phyloP scores from a whole-genome alignment of 2,329 filamentous ascomycete species.

The Aureobasidium sp. region DNA sequence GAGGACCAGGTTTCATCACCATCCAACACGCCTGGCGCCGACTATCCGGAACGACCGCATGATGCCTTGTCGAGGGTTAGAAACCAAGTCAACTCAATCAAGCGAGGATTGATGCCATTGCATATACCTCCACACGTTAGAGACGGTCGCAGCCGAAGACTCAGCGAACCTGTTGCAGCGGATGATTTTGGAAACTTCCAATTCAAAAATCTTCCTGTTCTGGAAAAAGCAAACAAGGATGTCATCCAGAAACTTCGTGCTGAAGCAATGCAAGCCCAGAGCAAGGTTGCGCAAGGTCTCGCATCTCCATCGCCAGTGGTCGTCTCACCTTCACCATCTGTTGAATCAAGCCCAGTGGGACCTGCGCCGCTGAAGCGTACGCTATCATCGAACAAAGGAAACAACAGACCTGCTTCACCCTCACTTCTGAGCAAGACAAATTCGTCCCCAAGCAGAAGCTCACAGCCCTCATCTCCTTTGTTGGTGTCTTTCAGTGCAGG shows the following conservation, averaged over 20 bases:
- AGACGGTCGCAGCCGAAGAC: constrained; percentile 75
- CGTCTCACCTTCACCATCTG: constrained; percentile 52
- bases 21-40: constrained; percentile 58
- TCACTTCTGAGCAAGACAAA: constrained; percentile 71
- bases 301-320: constrained; percentile 31
- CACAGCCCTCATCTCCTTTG: constrained; percentile 80
- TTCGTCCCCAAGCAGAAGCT: constrained; percentile 80
- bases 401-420: constrained; percentile 76
- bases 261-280: constrained; percentile 71
- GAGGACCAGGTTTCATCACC: constrained; percentile 79
- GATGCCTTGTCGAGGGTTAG: constrained; percentile 87
- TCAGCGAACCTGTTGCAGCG: constrained; percentile 80
- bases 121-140: constrained; percentile 96
- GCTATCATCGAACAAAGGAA: constrained; percentile 72
- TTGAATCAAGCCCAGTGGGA: constrained; percentile 80
- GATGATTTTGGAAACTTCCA: constrained; percentile 96
- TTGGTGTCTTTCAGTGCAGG: constrained; percentile 92
- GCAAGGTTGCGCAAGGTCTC: constrained; percentile 39
- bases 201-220: constrained; percentile 93
- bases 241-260: constrained; percentile 93
- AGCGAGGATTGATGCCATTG: constrained; percentile 86
- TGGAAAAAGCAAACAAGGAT: constrained; percentile 98
- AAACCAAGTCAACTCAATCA: constrained; percentile 75
- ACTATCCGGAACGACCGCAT: constrained; percentile 85
- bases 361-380: constrained; percentile 74